Conservation (phyloP, 176 grass and related monocot species). For the Ampelocalamus luodianensis region DNA sequence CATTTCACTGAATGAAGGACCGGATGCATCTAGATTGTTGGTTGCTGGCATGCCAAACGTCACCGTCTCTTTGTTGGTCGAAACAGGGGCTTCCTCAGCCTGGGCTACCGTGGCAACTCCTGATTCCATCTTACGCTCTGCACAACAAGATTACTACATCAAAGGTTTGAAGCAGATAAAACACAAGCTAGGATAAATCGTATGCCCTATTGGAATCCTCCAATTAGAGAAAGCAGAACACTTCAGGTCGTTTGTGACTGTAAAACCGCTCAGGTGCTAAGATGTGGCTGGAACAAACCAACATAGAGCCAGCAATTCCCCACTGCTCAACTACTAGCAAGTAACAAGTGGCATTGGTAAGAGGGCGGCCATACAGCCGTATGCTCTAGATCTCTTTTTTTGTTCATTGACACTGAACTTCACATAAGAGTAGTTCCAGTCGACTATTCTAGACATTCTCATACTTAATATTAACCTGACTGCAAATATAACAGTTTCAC, state of each 20-base stretch:
- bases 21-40: conserved; percentile 57
- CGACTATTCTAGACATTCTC: neutral
- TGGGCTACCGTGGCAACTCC: conserved; percentile 34
- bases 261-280: neutral
- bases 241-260: neutral
- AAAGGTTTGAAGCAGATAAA: neutral
- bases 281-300: neutral
- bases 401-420: neutral
- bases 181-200: neutral
- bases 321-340: neutral
- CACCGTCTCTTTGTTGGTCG: conserved; percentile 69
- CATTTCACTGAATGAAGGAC: conserved; percentile 84
- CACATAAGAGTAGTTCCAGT: neutral
- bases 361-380: neutral
- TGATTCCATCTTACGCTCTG: conserved; percentile 56
- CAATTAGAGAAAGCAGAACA: neutral
- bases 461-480: conserved; percentile 1
- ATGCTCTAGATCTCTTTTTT: neutral
- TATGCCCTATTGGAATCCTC: neutral
- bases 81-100: conserved; percentile 41
- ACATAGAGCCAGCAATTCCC: neutral
- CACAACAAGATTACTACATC: conserved; percentile 18
- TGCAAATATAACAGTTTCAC: neutral
- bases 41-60: conserved; percentile 40
- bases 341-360: neutral